These are phyloP conservation scores for Piper longum DNA, from an alignment of 164 flowering plant genomes.

Conservation along the genomic window DNA sequence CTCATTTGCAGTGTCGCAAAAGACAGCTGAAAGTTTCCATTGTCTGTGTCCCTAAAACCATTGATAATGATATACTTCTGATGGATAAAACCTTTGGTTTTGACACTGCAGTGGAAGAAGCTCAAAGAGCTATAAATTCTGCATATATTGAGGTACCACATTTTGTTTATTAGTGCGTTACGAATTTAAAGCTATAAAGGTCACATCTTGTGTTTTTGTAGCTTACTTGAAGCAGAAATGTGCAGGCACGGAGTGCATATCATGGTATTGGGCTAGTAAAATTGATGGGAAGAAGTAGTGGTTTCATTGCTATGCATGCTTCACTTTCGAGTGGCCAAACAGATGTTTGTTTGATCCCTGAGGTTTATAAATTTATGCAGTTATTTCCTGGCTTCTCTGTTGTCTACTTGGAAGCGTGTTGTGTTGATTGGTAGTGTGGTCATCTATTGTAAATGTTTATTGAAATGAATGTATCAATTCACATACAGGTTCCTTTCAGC, in stretches of 20 bases:
- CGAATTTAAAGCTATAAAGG: neutral
- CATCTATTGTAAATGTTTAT: neutral
- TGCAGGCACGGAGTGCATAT: conserved; percentile 36
- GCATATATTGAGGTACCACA: conserved; percentile 33
- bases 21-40: conserved; percentile 31
- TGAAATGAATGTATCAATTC: conserved; percentile 1
- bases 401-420: neutral
- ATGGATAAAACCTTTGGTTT: conserved; percentile 45
- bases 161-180: neutral
- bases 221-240: neutral
- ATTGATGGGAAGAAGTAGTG: conserved; percentile 43
- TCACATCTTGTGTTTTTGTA: neutral
- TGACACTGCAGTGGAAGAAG: conserved; percentile 42
- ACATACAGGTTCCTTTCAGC: conserved; percentile 23
- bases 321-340: conserved; percentile 35
- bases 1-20: conserved; percentile 24
- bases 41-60: conserved; percentile 36
- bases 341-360: conserved; percentile 37
- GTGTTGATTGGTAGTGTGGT: neutral
- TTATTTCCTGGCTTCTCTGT: neutral
- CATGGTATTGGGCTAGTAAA: conserved; percentile 38
- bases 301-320: conserved; percentile 42
- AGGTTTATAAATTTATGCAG: conserved; percentile 14
- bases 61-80: conserved; percentile 35
- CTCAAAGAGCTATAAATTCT: conserved; percentile 39